Evolutionary conservation across 306 rosid species (phyloP), one percentile per base, ranked within the genome.

Genomic region (Adenanthera pavonina): DNA sequence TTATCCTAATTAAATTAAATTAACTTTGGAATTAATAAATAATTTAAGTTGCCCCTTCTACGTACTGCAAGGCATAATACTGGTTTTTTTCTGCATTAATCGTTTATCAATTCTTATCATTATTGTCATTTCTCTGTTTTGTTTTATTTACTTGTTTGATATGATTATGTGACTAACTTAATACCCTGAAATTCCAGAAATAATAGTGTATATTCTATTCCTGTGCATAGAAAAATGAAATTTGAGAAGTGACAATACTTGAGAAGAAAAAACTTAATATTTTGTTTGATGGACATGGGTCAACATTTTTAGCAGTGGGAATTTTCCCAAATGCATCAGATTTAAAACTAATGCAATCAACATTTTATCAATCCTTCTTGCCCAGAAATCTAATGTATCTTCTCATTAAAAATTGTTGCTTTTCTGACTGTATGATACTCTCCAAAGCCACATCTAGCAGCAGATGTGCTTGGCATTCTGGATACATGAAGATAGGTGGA

Each of bases 101-200:
- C 52, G 67, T 43, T 72, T 33, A 60, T 72, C 47, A 52, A 38
- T 43, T 33, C 16, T 51, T 25, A 61, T 41, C 8, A 75, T 35
- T 64, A 43, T 66, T 54, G 66, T 65, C 69, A 54, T 40, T 57
- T 53, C 53, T 79, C 12, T n/a, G 35, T 38, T 79, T 84, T 60
- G 60, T 49, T 30, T 59, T 41, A 12, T 48, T 30, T 41, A 38
- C 57, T 16, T 74, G 60, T 57, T 38, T 79, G 65, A 65, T 35
- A 46, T 72, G 57, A 13, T 54, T 8, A 67, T 56, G 51, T 53
- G 53, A 52, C 73, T 43, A n/a, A 20, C 36, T 12, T 38, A 38
- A 38, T 38, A 38, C 41, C 41, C 5, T 2, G 41, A 38, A 38
- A 38, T 38, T 38, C 41, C 41, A 38, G 3, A 25, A 25, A 25